Evolutionary conservation across 176 grass and related monocot genomes (phyloP), one percentile per base, ranked within the genome.

Genomic region (Cenchrus fungigraminus): DNA sequence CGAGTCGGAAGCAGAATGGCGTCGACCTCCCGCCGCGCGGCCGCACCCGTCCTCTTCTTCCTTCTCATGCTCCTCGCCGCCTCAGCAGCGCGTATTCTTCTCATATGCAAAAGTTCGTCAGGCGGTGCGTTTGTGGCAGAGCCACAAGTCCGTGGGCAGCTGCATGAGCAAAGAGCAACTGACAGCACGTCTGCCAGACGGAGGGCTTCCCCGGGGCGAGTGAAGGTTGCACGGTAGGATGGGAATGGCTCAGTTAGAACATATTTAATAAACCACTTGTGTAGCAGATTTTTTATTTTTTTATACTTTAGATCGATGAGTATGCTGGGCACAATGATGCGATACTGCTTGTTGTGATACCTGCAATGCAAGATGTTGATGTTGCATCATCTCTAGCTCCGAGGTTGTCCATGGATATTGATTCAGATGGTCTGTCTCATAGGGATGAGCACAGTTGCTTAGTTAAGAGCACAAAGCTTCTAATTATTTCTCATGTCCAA

Each of bases 391-490:
- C 91, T 80, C 88, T 86, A 56, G 91, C 90, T 79, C 82, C 97
- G 60, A 97, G 94, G 85, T 55, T 99, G 44, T 94, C 94, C 20
- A 97, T 92, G 84, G 91, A 99, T 86, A 94, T 97, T 70, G 97
- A 99, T 79, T 63, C 91, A 57, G 97, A 99, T 91, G 94, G 97
- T 99, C 74, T 32, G 88, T 94, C 44, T 81, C 43, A 45, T 71
- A 65, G 31, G 1, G 31, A 32, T 32, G 31, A 32, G 31, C 31
- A 32, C 31, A 32, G 2, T 32, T 32, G 31, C 31, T 32, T 32
- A 32, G 31, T 32, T 32, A 32, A 32, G 31, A 32, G 31, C 31
- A 32, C 31, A 32, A 32, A 32, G 31, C 31, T 32, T 32, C 31
- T 32, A 32, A 32, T 32, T 32, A 32, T 32, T 32, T 32, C 31